phyloP scores from a whole-genome alignment of 441 rosid species.

The Adansonia gregorii region DNA sequence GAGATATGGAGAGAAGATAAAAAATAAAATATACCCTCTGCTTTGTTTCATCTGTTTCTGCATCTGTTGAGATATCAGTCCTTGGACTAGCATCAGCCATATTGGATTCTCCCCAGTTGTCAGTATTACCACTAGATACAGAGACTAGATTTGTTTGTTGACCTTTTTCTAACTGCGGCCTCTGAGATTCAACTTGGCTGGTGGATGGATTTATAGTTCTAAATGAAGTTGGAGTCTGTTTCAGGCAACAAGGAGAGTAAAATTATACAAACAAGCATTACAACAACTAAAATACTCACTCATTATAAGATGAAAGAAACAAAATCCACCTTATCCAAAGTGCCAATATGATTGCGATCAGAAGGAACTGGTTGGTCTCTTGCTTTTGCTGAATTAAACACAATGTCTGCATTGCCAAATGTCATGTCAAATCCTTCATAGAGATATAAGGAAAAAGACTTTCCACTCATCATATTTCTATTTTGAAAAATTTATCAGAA shows the following conservation, averaged over 20 bases:
- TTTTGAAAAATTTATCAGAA: neutral
- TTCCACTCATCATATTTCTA: conserved; percentile 12
- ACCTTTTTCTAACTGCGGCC: conserved; percentile 41
- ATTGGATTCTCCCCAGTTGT: conserved; percentile 48
- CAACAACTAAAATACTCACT: conserved; percentile 3
- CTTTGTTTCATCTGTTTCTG: conserved; percentile 75
- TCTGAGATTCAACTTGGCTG: conserved; percentile 35
- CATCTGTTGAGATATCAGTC: conserved; percentile 90
- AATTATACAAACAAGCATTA: conserved; percentile 18
- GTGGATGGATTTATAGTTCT: conserved; percentile 31
- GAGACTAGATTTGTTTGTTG: conserved; percentile 40
- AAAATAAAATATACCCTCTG: conserved; percentile 58
- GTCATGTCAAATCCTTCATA: conserved; percentile 6
- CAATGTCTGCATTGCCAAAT: conserved; percentile 35
- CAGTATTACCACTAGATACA: conserved; percentile 40
- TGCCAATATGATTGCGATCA: conserved; percentile 27
- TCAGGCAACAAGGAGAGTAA: neutral
- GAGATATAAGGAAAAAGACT: neutral
- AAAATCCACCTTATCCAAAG: conserved; percentile 37
- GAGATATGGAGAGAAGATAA: neutral
- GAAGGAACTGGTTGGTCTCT: conserved; percentile 35
- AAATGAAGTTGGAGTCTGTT: conserved; percentile 33
- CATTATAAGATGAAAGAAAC: conserved; percentile 1
- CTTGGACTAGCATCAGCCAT: conserved; percentile 95
- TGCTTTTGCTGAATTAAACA: conserved; percentile 38